Conservation (phyloP, 805 yeast genomes). For the Saccharomycopsis microspora region DNA sequence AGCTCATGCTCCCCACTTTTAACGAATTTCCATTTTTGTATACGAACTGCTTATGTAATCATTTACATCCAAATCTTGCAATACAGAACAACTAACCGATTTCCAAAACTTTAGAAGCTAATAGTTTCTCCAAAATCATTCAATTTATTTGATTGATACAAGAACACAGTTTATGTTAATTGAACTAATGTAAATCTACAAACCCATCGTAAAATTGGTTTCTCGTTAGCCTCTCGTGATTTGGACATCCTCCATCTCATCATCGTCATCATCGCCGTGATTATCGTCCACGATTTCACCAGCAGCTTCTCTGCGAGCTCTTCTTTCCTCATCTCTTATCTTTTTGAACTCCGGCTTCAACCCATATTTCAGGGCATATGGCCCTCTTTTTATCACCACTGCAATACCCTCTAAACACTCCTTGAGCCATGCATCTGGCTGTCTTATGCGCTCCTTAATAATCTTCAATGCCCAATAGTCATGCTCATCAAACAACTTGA, state of each 20-base stretch:
- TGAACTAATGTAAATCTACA: too few relatives aligned
- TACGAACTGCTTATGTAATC: too few relatives aligned
- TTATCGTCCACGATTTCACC: slow-evolving; percentile 20
- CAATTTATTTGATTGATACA: too few relatives aligned
- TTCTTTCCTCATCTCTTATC: slow-evolving; percentile 65
- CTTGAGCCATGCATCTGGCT: slow-evolving; percentile 88
- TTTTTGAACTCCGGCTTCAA: slow-evolving; percentile 83
- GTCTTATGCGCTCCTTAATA: slow-evolving; percentile 83
- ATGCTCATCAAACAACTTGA: slow-evolving; percentile 84
- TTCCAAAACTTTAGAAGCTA: too few relatives aligned
- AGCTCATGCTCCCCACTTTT: slow-evolving; percentile 41
- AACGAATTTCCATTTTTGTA: too few relatives aligned
- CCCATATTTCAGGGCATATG: slow-evolving; percentile 86
- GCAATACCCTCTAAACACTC: slow-evolving; percentile 90
- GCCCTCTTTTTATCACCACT: slow-evolving; percentile 82
- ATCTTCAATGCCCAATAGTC: slow-evolving; percentile 97
- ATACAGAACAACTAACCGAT: too few relatives aligned
- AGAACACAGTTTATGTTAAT: too few relatives aligned
- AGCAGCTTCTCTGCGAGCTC: slow-evolving; percentile 47
- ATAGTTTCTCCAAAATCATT: too few relatives aligned
- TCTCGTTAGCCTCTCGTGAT: too few relatives aligned
- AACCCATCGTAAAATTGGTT: too few relatives aligned
- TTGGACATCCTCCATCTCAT: slow-evolving; percentile 23
- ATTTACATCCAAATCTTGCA: too few relatives aligned
- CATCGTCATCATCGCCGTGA: slow-evolving; percentile 19